phyloP scores from a whole-genome alignment of 1,284 basidiomycete species.

The Irpex sp. region DNA sequence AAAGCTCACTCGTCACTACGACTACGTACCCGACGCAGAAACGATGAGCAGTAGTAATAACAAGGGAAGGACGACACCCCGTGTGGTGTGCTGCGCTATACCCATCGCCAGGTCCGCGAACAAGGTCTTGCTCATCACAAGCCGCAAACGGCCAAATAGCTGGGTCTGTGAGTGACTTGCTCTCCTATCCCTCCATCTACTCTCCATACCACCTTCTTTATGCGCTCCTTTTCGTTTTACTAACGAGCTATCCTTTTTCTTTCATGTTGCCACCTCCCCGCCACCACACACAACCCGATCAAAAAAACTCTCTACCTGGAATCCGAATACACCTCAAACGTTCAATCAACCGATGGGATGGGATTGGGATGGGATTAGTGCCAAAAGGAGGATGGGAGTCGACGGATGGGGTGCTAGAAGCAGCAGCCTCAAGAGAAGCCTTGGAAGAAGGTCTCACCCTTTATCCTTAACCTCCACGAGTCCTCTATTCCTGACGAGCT shows the following conservation, averaged over 20 bases:
- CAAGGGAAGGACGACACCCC: slow-evolving; percentile 72
- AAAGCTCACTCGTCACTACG: slow-evolving; percentile 5
- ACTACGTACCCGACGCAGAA: slow-evolving; percentile 11
- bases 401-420: slow-evolving; percentile 73
- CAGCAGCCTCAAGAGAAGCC: slow-evolving; percentile 83
- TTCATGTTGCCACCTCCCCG: slow-evolving; percentile 10
- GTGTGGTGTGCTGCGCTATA: slow-evolving; percentile 84
- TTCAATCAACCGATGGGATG: too few relatives aligned
- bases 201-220: slow-evolving; percentile 6
- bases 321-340: not conserved
- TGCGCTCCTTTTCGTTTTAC: slow-evolving; percentile 4
- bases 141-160: slow-evolving; percentile 69
- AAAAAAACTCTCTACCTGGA: slow-evolving; percentile 5
- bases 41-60: slow-evolving; percentile 52
- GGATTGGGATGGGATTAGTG: slow-evolving; percentile 39
- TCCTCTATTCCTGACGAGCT: slow-evolving; percentile 48
- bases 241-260: slow-evolving; percentile 8
- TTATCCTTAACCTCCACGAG: slow-evolving; percentile 72
- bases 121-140: slow-evolving; percentile 78
- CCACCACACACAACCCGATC: not conserved
- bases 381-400: slow-evolving; percentile 86
- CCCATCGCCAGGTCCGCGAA: slow-evolving; percentile 67
- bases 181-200: slow-evolving; percentile 8
- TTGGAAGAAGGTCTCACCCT: slow-evolving; percentile 89
- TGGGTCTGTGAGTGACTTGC: slow-evolving; percentile 76